Evolutionary conservation across 169 alveolate genomes (phyloP), one percentile per base, ranked within the genome.

Genomic region (Plasmodium gonderi): DNA sequence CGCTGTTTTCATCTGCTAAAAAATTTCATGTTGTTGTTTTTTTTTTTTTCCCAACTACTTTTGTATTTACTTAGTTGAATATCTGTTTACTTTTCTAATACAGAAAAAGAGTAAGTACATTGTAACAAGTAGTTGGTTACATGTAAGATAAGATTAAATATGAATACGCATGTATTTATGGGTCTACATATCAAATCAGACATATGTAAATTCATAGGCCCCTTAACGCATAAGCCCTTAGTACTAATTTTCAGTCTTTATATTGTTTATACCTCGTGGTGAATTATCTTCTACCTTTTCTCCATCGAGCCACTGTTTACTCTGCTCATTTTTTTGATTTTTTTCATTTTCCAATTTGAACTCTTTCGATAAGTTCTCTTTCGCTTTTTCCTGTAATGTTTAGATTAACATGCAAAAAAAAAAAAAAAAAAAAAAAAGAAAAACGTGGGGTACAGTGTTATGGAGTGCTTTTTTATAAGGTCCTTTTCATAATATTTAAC

Each of bases 1-100:
- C 92, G 65, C 92, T 85, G 78, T 74, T 85, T 85, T 85, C 92
- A 47, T 72, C 85, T 85, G 44, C 85, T 74, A 47, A 14, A 85
- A 29, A 64, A 64, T 45, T 74, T 85, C 33, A 72, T 26, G 45
- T 72, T 17, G 49, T 44, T 12, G 29, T 77, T 82, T 68, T 81
- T 20, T 49, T 12, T 78, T 49, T 49, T 31, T 49, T 49, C 45
- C 26, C 33, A 76, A 29, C 38, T 31, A 44, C 31, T 42, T 23
- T 42, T 40, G 11, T 54, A 33, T n/a, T 76, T 36, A 31, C 42
- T 60, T 36, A 60, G 20, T 77, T 40, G 29, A 77, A 14, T 44
- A 40, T n/a, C 7, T 38, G 33, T 29, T 45, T 54, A 5, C 38
- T 40, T 77, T 23, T 17, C 12, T 44, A 40, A 79, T 33, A 42